Base-by-base conservation (phyloP, 306 rosid species). In the Dicorynia guianensis region DNA sequence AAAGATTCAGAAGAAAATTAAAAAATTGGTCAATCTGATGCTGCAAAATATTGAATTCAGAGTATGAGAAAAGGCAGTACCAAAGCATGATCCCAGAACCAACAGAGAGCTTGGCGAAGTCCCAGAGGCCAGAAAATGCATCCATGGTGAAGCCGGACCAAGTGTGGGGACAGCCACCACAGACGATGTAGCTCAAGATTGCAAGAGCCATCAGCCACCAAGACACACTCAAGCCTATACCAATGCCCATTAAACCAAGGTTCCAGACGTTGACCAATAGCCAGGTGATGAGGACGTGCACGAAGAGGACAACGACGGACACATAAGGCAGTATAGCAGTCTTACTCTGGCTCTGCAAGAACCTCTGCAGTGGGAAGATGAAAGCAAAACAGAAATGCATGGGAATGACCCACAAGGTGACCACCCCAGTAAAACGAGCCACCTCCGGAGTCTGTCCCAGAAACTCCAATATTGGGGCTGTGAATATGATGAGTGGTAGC, bases 81-180 rank as follows among this genome's bases (percentile, higher is more conserved):
- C 87, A 83, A 40, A 83, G 90, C 88, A 86, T 86, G 63, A 83
- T 71, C 14, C 86, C 88, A 38, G 86, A 72, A 38, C 84, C 84
- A 30, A 63, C 67, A 5, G 90, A 87, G 34, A 87, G 86, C 46
- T 83, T 84, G 68, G 57, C 5, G 11, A 87, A 87, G 3, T 84
- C 84, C 86, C 88, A 84, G 3, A 87, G 88, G 11, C 84, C 85
- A 18, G 74, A 54, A 63, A 87, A 84, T 44, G 90, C 86, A 61
- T 87, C 57, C 10, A 59, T 0, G 3, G 88, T 78, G 48, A 81
- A 78, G 5, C 88, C 86, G 17, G 73, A 13, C 91, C 91, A 84
- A 20, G 86, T 84, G 11, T 33, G 67, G 12, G 88, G 86, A 25
- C 91, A 87, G 38, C 91, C 74, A 11, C 91, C 88, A 2, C 71